phyloP scores from a whole-genome alignment of 2,329 filamentous ascomycete species.

The Pestalotiopsis sp. region DNA sequence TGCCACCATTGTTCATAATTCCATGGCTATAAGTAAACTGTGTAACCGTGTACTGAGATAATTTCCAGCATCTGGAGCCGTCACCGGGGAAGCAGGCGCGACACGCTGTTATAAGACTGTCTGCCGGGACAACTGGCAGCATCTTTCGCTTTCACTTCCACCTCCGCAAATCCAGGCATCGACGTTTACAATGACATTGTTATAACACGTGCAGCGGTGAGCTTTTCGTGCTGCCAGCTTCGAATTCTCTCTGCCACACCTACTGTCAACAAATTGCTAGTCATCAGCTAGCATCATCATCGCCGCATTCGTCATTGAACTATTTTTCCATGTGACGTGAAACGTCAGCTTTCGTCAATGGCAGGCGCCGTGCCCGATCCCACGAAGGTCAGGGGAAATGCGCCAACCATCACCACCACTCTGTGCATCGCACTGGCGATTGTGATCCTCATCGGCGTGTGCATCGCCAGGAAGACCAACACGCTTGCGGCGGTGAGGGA shows the following conservation, averaged over 20 bases:
- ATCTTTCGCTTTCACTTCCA: not conserved
- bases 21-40: not conserved
- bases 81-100: not conserved
- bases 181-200: not conserved
- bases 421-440: constrained; percentile 5
- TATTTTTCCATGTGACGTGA: not conserved
- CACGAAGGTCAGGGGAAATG: constrained; percentile 3
- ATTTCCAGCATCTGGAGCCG: not conserved
- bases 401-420: not conserved
- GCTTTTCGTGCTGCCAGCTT: not conserved
- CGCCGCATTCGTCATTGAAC: not conserved
- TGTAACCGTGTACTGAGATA: not conserved
- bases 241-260: not conserved
- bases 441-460: constrained; percentile 3
- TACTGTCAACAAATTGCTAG: not conserved
- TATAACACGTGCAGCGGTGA: not conserved
- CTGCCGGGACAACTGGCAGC: not conserved
- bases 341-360: not conserved
- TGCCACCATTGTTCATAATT: not conserved
- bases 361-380: constrained; percentile 1
- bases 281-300: not conserved
- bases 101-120: not conserved
- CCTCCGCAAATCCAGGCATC: not conserved
- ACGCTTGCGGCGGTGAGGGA: not conserved
- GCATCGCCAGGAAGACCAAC: constrained; percentile 4